These are phyloP conservation scores for Candida khao-thaluensis DNA, from an alignment of 805 yeast species.

Conservation along the genomic window DNA sequence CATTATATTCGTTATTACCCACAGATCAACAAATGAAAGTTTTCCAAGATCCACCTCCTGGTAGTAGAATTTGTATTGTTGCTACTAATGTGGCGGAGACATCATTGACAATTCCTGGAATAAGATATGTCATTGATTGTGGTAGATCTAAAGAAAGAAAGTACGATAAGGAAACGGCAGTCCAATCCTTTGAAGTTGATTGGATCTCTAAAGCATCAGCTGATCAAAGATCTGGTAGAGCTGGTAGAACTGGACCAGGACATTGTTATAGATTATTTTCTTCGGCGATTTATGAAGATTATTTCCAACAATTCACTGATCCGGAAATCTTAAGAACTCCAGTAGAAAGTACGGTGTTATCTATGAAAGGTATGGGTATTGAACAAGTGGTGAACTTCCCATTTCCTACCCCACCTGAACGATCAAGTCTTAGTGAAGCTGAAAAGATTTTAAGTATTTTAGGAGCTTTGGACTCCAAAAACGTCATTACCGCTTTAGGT, in stretches of 20 bases:
- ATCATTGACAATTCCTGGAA: slow-evolving; percentile 92
- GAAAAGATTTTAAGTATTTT: slow-evolving; percentile 63
- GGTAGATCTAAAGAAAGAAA: slow-evolving; percentile 91
- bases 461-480: slow-evolving; percentile 69
- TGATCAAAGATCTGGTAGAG: slow-evolving; percentile 93
- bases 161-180: slow-evolving; percentile 79
- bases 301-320: slow-evolving; percentile 73
- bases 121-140: slow-evolving; percentile 90
- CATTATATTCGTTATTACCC: slow-evolving; percentile 90
- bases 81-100: slow-evolving; percentile 99
- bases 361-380: slow-evolving; percentile 97
- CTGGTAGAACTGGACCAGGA: slow-evolving; percentile 99
- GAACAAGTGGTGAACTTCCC: slow-evolving; percentile 90
- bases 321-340: slow-evolving; percentile 97
- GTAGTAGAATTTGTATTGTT: slow-evolving; percentile 83
- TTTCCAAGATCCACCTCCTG: slow-evolving; percentile 80
- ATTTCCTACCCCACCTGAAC: slow-evolving; percentile 90
- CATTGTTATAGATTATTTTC: slow-evolving; percentile 91
- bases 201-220: slow-evolving; percentile 97
- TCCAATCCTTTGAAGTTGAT: slow-evolving; percentile 85
- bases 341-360: slow-evolving; percentile 89
- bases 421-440: slow-evolving; percentile 58
- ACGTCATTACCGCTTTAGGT: slow-evolving; percentile 73
- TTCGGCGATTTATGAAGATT: slow-evolving; percentile 89
- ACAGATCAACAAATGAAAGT: slow-evolving; percentile 93